Evolutionary conservation across 176 grass and related monocot species (phyloP).

Genomic region (Microstegium vimineum): DNA sequence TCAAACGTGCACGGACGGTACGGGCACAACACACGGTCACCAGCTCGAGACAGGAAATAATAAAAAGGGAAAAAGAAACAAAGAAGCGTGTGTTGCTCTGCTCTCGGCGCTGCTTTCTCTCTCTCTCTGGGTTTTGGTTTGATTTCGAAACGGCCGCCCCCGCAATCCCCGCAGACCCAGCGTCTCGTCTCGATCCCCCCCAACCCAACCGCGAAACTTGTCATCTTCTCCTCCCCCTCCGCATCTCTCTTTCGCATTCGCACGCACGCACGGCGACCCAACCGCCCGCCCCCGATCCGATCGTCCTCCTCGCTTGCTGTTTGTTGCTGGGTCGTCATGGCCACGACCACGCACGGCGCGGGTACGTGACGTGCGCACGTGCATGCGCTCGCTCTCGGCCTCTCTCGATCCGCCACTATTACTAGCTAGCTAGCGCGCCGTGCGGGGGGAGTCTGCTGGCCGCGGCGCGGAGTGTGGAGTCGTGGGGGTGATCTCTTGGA

Average conservation of each 20-base stretch:
- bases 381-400: background rate
- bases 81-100: too few species aligned
- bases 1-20: background rate
- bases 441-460: background rate
- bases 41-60: background rate
- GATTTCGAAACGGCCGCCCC: background rate
- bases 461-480: background rate
- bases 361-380: constrained; percentile 21
- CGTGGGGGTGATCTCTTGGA: background rate
- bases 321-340: background rate
- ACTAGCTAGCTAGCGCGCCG: background rate
- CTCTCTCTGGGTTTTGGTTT: too few species aligned
- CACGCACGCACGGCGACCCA: background rate
- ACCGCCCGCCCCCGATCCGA: background rate
- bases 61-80: fast-evolving
- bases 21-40: too few species aligned
- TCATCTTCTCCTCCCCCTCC: background rate
- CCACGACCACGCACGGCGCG: constrained; percentile 24
- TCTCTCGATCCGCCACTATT: background rate
- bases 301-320: background rate
- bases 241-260: background rate
- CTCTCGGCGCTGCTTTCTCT: too few species aligned
- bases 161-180: background rate
- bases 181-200: background rate
- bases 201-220: background rate